A percentile compares a stretch with the other conserved stretches of the same genome.
These are phyloP conservation scores for Pyrenopolyporus hunteri DNA, from an alignment of 495 filamentous ascomycete species.

Conservation along the genomic window DNA sequence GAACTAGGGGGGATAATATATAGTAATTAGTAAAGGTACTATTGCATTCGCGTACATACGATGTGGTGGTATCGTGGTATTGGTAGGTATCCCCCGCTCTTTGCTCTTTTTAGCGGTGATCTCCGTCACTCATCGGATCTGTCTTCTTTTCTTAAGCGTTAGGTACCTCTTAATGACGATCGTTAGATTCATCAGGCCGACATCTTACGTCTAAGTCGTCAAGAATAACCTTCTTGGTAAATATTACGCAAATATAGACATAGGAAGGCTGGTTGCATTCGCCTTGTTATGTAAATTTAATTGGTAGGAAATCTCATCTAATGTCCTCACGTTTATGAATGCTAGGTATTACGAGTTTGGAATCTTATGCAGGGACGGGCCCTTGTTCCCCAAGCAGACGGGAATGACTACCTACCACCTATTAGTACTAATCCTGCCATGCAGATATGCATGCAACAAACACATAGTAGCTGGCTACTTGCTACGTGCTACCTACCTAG, in stretches of 20 bases:
- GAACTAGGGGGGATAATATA: slow-evolving; percentile 11
- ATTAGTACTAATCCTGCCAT: slow-evolving; percentile 20
- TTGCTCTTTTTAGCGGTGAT: slow-evolving; percentile 20
- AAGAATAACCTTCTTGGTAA: slow-evolving; percentile 13
- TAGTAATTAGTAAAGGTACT: slow-evolving; percentile 30
- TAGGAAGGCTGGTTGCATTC: slow-evolving; percentile 2
- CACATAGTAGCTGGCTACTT: neutral
- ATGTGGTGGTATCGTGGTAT: slow-evolving; percentile 5
- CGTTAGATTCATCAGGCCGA: neutral
- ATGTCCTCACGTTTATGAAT: neutral
- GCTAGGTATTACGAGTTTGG: slow-evolving; percentile 5
- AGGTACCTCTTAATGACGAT: neutral
- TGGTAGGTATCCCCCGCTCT: slow-evolving; percentile 20
- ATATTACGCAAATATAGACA: too few species aligned
- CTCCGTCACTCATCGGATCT: slow-evolving; percentile 25
- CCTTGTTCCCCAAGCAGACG: slow-evolving; percentile 18
- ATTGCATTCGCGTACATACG: slow-evolving; percentile 17
- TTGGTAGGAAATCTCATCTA: neutral
- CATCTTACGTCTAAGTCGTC: neutral
- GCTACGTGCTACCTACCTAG: neutral
- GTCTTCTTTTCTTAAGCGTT: neutral
- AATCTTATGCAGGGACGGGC: slow-evolving; percentile 12
- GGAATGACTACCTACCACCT: slow-evolving; percentile 27
- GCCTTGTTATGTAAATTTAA: neutral
- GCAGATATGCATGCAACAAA: neutral